These are phyloP conservation scores for Pichia californica DNA, from an alignment of 805 yeast genomes.

Conservation along the genomic window DNA sequence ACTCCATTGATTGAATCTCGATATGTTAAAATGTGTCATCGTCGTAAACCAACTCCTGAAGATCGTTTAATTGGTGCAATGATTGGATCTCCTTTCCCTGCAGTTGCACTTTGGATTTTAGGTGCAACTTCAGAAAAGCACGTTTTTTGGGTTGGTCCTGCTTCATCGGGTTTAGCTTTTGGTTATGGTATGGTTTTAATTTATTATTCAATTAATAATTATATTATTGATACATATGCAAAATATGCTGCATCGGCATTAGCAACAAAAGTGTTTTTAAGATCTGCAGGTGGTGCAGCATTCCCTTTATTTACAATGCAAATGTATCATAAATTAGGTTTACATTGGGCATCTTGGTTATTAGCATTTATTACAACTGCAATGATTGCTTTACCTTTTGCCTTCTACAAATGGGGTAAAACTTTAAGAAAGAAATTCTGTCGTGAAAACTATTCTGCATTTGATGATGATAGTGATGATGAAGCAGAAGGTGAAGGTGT, in stretches of 20 bases:
- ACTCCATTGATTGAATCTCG: slow-evolving; percentile 67
- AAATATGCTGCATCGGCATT: slow-evolving; percentile 75
- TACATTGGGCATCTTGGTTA: slow-evolving; percentile 78
- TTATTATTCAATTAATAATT: slow-evolving; percentile 59
- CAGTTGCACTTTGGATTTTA: slow-evolving; percentile 68
- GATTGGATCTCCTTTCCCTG: slow-evolving; percentile 80
- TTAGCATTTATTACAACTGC: slow-evolving; percentile 72
- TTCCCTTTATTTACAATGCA: slow-evolving; percentile 78
- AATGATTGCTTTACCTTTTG: slow-evolving; percentile 68
- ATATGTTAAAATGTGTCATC: slow-evolving; percentile 46
- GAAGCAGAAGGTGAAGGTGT: slow-evolving; percentile 3
- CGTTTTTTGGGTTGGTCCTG: slow-evolving; percentile 62
- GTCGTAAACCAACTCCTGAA: slow-evolving; percentile 66
- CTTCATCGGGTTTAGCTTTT: slow-evolving; percentile 51
- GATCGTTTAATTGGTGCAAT: slow-evolving; percentile 76
- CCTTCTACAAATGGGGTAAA: slow-evolving; percentile 64
- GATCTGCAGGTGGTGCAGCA: slow-evolving; percentile 84
- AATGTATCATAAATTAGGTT: slow-evolving; percentile 68
- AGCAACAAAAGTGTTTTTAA: slow-evolving; percentile 73
- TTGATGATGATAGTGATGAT: slow-evolving; percentile 18
- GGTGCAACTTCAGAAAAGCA: slow-evolving; percentile 73
- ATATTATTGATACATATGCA: slow-evolving; percentile 86
- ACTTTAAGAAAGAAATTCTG: slow-evolving; percentile 56
- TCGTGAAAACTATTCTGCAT: slow-evolving; percentile 51
- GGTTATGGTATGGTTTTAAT: slow-evolving; percentile 58